A percentile compares a stretch with the other conserved stretches of the same genome.
These are phyloP conservation scores for Exophiala xenobiotica DNA, from an alignment of 2,329 filamentous ascomycete species.

Conservation along the genomic window DNA sequence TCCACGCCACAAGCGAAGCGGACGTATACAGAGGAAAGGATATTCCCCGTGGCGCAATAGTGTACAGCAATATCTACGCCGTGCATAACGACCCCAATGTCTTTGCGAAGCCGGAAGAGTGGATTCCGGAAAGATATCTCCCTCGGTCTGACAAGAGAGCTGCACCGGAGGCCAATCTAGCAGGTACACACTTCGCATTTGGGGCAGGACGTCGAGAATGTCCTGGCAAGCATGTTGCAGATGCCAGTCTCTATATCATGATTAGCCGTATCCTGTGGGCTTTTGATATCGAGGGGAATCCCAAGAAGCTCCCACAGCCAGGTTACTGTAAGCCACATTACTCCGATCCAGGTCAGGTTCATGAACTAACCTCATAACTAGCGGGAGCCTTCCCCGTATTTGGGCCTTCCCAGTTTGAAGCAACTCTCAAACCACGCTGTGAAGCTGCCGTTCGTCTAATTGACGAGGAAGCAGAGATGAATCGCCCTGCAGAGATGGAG, in stretches of 20 bases:
- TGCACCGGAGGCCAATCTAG: conserved; percentile 38
- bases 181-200: conserved; percentile 49
- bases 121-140: conserved; percentile 47
- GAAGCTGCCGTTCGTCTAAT: background rate
- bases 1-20: conserved; percentile 32
- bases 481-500: conserved; percentile 10
- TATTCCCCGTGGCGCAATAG: conserved; percentile 43
- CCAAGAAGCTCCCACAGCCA: conserved; percentile 5
- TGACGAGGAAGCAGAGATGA: conserved; percentile 5
- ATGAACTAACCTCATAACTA: conserved; percentile 1
- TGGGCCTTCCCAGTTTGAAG: conserved; percentile 10
- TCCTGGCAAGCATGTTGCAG: conserved; percentile 35
- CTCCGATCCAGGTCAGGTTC: background rate
- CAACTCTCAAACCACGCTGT: conserved; percentile 7
- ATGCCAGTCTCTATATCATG: conserved; percentile 50
- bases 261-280: conserved; percentile 56
- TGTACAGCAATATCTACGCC: conserved; percentile 46
- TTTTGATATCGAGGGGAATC: conserved; percentile 22
- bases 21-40: conserved; percentile 27
- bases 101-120: conserved; percentile 31
- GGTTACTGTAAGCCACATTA: conserved; percentile 10
- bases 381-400: conserved; percentile 9
- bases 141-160: conserved; percentile 32
- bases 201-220: conserved; percentile 51
- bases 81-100: conserved; percentile 31